Evolutionary conservation across 768 basidiomycete genomes (phyloP), one percentile per base, ranked within the genome.

Genomic region (Kwoniella europaea): DNA sequence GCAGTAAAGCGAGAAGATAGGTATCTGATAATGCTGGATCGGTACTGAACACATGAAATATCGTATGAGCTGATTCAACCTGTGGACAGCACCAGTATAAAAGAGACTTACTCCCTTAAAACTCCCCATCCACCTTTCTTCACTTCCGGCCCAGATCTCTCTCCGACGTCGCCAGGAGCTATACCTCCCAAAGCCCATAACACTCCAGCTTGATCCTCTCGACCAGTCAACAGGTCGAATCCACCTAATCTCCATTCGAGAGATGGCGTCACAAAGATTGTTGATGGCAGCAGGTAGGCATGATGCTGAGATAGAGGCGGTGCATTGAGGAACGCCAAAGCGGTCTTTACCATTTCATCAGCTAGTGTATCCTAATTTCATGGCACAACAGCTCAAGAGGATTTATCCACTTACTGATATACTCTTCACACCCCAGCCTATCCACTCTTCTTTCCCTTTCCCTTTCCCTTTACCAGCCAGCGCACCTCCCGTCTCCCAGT

Each of bases 221-320:
- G 87, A 74, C 88, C 92, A 76, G 93, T 94, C 72, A 97, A 83
- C 0, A 96, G 84, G 78, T 99, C 97, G 78, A 98, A 94, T 0
- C 96, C 96, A 20, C 93, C 95, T 9, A 99, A 85, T 79, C 92
- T 92, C 97, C 96, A 98, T 85, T 99, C 97, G 5, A 96, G 93
- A 0, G 93, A 92, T 0, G 91, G 90, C 0, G 96, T 93, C 63
- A 97, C 89, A 79, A 97, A 98, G 68, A 98, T 88, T 1, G 92
- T 89, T 68, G 77, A 74, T 0, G 79, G 77, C 22, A 79, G 60
- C 10, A 80, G 65, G 57, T 82, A 80, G 1, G 80, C 93, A 92
- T 20, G 93, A 92, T 4, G 91, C 89, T 22, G 94, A 90, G 71
- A 96, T 88, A 83, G 93, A 91, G 76, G 97, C 87, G 22, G 92